Conservation (phyloP, 2,329 filamentous ascomycete species). For the Colletotrichum sp. region DNA sequence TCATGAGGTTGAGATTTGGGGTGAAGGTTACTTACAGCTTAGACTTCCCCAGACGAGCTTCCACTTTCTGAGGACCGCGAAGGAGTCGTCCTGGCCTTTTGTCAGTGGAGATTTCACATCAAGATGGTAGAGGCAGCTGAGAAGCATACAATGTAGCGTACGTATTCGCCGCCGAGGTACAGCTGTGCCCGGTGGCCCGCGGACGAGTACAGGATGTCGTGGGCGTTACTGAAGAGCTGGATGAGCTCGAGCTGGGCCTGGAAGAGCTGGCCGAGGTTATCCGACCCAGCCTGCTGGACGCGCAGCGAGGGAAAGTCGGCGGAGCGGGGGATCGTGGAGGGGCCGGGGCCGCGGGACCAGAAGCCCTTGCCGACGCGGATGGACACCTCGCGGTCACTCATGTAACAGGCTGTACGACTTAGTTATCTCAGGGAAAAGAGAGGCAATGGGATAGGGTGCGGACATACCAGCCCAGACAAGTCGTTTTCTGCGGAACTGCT, state of each 20-base stretch:
- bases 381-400: conserved; percentile 71
- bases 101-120: too few relatives aligned
- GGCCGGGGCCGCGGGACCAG: conserved; percentile 74
- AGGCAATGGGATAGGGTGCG: neutral
- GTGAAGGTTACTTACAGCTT: conserved; percentile 58
- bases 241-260: conserved; percentile 75
- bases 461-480: conserved; percentile 67
- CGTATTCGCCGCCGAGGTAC: conserved; percentile 74
- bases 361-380: conserved; percentile 75
- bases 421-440: neutral
- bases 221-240: conserved; percentile 75
- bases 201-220: conserved; percentile 76
- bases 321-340: conserved; percentile 66
- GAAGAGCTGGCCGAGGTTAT: conserved; percentile 72
- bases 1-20: neutral
- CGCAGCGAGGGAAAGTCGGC: conserved; percentile 72
- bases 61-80: conserved; percentile 72
- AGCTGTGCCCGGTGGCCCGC: conserved; percentile 72
- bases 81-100: conserved; percentile 65
- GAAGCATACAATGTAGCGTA: too few relatives aligned
- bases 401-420: conserved; percentile 59
- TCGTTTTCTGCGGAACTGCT: conserved; percentile 65
- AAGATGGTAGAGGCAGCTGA: too few relatives aligned
- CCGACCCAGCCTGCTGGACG: conserved; percentile 60
- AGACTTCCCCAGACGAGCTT: conserved; percentile 72